Evolutionary conservation across 2,329 filamentous ascomycete genomes (phyloP).

Genomic region (Rugonectria rugulosa): DNA sequence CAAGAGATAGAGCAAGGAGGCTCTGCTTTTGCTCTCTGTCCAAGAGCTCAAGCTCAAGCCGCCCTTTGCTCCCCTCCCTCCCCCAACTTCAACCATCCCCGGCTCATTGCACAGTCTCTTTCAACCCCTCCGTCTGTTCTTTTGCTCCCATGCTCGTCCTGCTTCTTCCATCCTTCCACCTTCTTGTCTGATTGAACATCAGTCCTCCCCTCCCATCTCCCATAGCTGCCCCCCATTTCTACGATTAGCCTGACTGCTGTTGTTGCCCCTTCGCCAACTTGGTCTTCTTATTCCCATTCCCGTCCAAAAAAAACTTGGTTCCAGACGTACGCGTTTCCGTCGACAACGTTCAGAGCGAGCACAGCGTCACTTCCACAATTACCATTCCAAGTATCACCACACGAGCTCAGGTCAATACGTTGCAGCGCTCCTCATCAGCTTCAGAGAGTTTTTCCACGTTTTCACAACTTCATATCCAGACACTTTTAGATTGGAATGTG

Average conservation of each 20-base stretch:
- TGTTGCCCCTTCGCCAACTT: neutral
- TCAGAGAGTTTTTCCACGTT: neutral
- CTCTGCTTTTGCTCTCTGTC: slow-evolving; percentile 3
- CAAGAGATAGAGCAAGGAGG: neutral
- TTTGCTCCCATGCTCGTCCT: slow-evolving; percentile 3
- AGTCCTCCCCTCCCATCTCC: slow-evolving; percentile 2
- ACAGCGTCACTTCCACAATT: neutral
- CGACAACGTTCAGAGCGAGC: neutral
- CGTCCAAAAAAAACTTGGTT: neutral
- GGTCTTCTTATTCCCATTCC: neutral
- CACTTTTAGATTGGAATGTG: neutral
- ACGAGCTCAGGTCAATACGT: slow-evolving; percentile 1
- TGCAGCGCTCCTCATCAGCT: neutral
- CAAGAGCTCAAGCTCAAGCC: neutral
- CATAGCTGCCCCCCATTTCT: neutral
- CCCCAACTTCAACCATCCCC: neutral
- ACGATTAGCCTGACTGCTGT: neutral
- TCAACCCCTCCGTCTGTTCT: slow-evolving; percentile 7
- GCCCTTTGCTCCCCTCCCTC: neutral
- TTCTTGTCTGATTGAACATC: slow-evolving; percentile 10
- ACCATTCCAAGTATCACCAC: neutral
- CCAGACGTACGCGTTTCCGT: neutral
- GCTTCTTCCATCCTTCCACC: slow-evolving; percentile 1
- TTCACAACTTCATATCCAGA: neutral
- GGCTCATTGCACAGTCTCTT: slow-evolving; percentile 1